Evolutionary conservation across 179 eudicot genomes (phyloP), one percentile per base, ranked within the genome.

Genomic region (Nepenthes alata): DNA sequence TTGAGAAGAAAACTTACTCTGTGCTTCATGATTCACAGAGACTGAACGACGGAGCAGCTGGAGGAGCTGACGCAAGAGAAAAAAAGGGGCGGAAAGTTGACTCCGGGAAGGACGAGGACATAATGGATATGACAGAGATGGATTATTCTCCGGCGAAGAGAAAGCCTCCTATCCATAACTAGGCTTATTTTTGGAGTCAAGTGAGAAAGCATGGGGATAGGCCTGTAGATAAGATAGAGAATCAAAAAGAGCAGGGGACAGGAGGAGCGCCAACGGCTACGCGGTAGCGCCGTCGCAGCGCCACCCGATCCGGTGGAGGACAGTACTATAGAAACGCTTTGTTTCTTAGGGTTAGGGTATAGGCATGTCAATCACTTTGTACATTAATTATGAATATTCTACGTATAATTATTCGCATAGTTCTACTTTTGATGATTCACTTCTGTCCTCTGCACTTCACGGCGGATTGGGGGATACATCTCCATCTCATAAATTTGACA

Each of bases 111-210:
- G 72, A 66, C 60, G 74, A 80, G 36, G 83, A 78, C 16, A 35
- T 53, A 37, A 58, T 76, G 65, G 84, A 78, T 77, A 64, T 87
- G 67, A 78, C 81, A 6, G 87, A 73, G 58, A 84, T 87, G 95
- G 95, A 87, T 57, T 87, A 87, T 71, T 76, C 90, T 62, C 78
- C 80, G 5, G 95, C 90, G 13, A 80, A 58, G 74, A 73, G 84
- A 74, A 86, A 80, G 67, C 78, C 87, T 66, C 95, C 95, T 6
- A 86, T 86, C 59, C 89, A 86, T 70, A 86, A 86, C 67, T 86
- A 62, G 45, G 45, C 45, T 41, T 7, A 4, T 41, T 41, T 41
- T 41, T 4, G 45, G 45, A 41, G 8, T 4, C 45, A 41, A 4
- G 45, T 7, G 8, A 4, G 45, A 41, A 41, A 41, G 45, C 6